Evolutionary conservation across 2,329 filamentous ascomycete genomes (phyloP).

Genomic region (Pseudogymnoascus destructans): DNA sequence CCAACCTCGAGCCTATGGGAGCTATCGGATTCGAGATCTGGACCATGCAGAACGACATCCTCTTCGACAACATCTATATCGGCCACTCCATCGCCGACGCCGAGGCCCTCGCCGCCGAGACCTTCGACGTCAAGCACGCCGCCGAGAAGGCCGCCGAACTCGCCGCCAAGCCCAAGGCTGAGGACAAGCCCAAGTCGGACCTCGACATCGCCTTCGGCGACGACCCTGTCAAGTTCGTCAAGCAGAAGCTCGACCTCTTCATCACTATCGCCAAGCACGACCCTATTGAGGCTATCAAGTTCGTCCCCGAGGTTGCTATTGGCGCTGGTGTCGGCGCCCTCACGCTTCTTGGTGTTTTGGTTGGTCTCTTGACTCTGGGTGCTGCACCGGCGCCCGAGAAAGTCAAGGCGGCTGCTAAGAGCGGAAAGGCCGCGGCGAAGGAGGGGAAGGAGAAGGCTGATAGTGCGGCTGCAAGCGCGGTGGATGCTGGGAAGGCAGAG

Average conservation of each 20-base stretch:
- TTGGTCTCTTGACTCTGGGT: constrained; percentile 51
- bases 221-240: constrained; percentile 75
- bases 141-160: constrained; percentile 71
- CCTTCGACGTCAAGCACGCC: constrained; percentile 77
- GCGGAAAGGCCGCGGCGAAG: constrained; percentile 57
- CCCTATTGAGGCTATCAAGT: constrained; percentile 70
- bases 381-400: constrained; percentile 47
- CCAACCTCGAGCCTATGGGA: constrained; percentile 97
- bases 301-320: constrained; percentile 82
- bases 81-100: constrained; percentile 93
- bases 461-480: constrained; percentile 44
- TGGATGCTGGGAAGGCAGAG: constrained; percentile 58
- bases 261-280: constrained; percentile 66
- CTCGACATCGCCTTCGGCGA: constrained; percentile 77
- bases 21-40: constrained; percentile 98
- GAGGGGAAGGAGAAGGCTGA: constrained; percentile 63
- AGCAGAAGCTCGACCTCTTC: constrained; percentile 91
- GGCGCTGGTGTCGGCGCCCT: constrained; percentile 59
- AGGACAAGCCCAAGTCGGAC: constrained; percentile 48
- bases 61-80: constrained; percentile 99
- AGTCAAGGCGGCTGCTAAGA: constrained; percentile 56
- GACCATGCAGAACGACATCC: constrained; percentile 98
- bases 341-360: constrained; percentile 56
- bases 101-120: constrained; percentile 75
- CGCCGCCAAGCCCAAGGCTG: constrained; percentile 63